A percentile compares a stretch with the other conserved stretches of the same genome.
phyloP scores from a whole-genome alignment of 2,329 filamentous ascomycete genomes.

The Helotiales sp. region DNA sequence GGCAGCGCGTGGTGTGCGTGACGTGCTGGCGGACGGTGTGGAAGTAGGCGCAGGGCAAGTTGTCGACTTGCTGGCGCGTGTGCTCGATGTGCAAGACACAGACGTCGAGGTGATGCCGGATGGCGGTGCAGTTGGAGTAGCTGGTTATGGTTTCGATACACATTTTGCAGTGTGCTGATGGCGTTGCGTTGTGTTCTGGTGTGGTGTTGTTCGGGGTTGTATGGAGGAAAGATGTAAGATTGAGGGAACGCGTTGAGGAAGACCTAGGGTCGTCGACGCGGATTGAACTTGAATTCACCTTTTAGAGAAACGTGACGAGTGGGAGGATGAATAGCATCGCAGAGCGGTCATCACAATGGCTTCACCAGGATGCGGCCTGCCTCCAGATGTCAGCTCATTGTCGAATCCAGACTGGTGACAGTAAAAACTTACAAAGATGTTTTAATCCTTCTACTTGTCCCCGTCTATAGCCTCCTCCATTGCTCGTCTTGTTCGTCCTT shows the following conservation, averaged over 20 bases:
- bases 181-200: not conserved
- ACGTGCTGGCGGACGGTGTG: not conserved
- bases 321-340: not conserved
- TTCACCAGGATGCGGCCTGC: too few species aligned
- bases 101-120: not conserved
- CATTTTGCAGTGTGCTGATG: not conserved
- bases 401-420: not conserved
- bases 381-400: not conserved
- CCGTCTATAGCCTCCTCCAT: too few species aligned
- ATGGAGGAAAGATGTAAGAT: not conserved
- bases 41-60: constrained; percentile 11
- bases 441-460: too few species aligned
- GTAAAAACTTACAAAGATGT: not conserved
- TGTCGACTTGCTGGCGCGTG: constrained; percentile 21
- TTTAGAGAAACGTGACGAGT: not conserved
- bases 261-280: not conserved
- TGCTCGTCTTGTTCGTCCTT: too few species aligned
- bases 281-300: not conserved
- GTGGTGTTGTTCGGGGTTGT: not conserved
- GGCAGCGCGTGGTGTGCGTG: constrained; percentile 2
- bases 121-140: constrained; percentile 4
- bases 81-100: constrained; percentile 20
- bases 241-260: not conserved
- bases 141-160: constrained; percentile 10
- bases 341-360: too few species aligned